Percentiles rank a stretch among this genome's conserved stretches.
Evolutionary conservation across 768 basidiomycete species (phyloP).

Genomic region (Russula sp.): DNA sequence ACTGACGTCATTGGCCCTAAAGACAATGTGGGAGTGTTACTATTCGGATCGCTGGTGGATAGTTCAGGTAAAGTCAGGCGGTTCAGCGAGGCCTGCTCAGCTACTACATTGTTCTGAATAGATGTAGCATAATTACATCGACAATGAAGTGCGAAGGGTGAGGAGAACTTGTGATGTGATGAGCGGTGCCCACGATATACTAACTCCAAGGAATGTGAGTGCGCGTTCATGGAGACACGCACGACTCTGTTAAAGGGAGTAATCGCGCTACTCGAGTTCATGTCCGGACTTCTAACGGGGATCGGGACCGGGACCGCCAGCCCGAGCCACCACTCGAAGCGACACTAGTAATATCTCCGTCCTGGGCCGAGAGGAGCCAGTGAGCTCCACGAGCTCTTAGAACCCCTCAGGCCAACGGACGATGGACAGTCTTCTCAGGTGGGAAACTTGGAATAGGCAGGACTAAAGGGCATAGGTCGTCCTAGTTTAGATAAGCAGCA

Average conservation of each 20-base stretch:
- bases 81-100: conserved; percentile 19
- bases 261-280: too few relatives aligned
- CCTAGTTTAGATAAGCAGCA: too few relatives aligned
- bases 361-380: too few relatives aligned
- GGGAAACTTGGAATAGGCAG: too few relatives aligned
- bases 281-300: too few relatives aligned
- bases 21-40: conserved; percentile 6
- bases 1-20: conserved; percentile 6
- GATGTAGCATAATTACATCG: background rate
- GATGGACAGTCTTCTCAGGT: too few relatives aligned
- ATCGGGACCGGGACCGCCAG: too few relatives aligned
- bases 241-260: background rate
- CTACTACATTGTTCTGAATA: conserved; percentile 8
- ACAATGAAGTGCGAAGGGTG: background rate
- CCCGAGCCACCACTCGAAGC: too few relatives aligned
- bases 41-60: conserved; percentile 8
- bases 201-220: background rate
- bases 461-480: too few relatives aligned
- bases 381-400: too few relatives aligned
- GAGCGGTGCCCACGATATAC: conserved; percentile 7
- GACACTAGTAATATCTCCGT: too few relatives aligned
- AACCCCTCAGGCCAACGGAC: too few relatives aligned
- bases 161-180: conserved; percentile 9
- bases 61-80: conserved; percentile 12
- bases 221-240: background rate